Conservation (phyloP, 2,329 filamentous ascomycete genomes). For the Fusarium begoniae region DNA sequence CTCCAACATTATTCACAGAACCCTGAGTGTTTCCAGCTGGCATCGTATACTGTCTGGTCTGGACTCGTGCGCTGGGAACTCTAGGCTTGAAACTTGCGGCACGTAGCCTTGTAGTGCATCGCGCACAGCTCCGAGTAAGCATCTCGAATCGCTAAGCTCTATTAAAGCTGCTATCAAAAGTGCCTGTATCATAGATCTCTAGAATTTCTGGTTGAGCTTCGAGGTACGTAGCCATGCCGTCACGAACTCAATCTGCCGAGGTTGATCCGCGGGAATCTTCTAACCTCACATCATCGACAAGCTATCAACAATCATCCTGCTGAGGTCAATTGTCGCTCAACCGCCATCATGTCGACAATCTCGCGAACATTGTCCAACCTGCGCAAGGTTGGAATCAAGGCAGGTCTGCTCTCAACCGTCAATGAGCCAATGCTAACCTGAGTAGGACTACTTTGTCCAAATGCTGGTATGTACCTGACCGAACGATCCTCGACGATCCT, state of each 20-base stretch:
- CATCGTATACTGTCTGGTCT: slow-evolving; percentile 54
- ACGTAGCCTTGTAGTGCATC: slow-evolving; percentile 43
- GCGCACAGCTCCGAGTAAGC: slow-evolving; percentile 49
- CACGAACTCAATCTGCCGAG: slow-evolving; percentile 36
- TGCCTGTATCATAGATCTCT: slow-evolving; percentile 23
- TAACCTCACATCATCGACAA: slow-evolving; percentile 34
- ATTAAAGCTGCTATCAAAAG: slow-evolving; percentile 2
- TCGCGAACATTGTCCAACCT: slow-evolving; percentile 86
- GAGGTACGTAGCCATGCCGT: slow-evolving; percentile 36
- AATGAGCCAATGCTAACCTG: slow-evolving; percentile 30
- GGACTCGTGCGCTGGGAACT: slow-evolving; percentile 45
- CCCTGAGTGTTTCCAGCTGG: slow-evolving; percentile 39
- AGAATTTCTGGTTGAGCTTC: slow-evolving; percentile 32
- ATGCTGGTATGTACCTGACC: slow-evolving; percentile 76
- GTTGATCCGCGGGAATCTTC: slow-evolving; percentile 45
- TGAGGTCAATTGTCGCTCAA: slow-evolving; percentile 43
- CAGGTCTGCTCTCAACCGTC: slow-evolving; percentile 48
- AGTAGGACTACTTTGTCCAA: slow-evolving; percentile 88
- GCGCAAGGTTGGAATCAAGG: slow-evolving; percentile 88
- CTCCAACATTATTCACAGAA: slow-evolving; percentile 44
- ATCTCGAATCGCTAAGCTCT: slow-evolving; percentile 34
- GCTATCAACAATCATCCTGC: slow-evolving; percentile 22
- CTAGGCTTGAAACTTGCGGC: slow-evolving; percentile 36
- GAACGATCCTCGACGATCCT: slow-evolving; percentile 32
- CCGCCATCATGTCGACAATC: slow-evolving; percentile 85